Evolutionary conservation across 495 filamentous ascomycete species (phyloP), one percentile per base, ranked within the genome.

Genomic region (Xylaria nigripes): DNA sequence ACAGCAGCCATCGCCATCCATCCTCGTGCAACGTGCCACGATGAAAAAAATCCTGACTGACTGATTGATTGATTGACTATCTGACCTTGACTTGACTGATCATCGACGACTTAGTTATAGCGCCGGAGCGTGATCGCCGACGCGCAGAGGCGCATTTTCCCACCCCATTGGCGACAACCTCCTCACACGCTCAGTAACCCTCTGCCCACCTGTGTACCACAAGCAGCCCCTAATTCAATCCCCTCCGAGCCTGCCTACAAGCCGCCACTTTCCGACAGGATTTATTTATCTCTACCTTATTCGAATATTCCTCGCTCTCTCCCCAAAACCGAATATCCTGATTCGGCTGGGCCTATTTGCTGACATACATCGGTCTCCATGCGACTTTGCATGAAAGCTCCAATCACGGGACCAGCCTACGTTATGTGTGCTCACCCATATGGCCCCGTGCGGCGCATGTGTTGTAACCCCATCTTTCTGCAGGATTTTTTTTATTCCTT

Each of bases 291-390:
- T n/a, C n/a, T n/a, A n/a, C n/a, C n/a, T n/a, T n/a, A n/a, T n/a
- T n/a, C n/a, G n/a, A n/a, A n/a, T n/a, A n/a, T n/a, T n/a, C n/a
- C n/a, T n/a, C n/a, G n/a, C n/a, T n/a, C n/a, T n/a, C n/a, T n/a
- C n/a, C n/a, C n/a, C n/a, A n/a, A n/a, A n/a, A n/a, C 45, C 29
- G 21, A 36, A 7, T 15, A 15, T 27, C 32, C 50, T 53, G 27
- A 52, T 52, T 52, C 50, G 50, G 29, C 27, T 8, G 12, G n/a
- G n/a, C n/a, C n/a, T 19, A 16, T 10, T 19, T 19, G 50, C 50
- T 53, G 50, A 53, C 50, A 53, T 53, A 53, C 50, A 52, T 52
- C 27, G 42, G 21, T 44, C 18, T 22, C 45, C 45, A 32, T 30
- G 15, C 10, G 30, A 46, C 50, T n/a, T 32, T 45, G 50, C 50